These are phyloP conservation scores for Zymoseptoria pseudotritici DNA, from an alignment of 2,329 filamentous ascomycete species.

Conservation along the genomic window DNA sequence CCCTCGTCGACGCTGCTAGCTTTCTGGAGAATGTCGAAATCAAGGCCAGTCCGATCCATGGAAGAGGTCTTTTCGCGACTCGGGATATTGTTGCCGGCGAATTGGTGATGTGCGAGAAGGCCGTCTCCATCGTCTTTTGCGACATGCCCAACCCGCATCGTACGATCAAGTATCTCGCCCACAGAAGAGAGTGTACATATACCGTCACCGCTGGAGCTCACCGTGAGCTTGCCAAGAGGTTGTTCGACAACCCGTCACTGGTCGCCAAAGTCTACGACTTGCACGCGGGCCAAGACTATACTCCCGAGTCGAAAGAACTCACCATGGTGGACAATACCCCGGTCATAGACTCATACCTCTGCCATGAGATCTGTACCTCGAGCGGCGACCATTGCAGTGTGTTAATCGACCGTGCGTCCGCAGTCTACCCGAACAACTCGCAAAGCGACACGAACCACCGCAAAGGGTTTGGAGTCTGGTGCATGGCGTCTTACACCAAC, in stretches of 20 bases:
- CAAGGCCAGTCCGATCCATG: constrained; percentile 25
- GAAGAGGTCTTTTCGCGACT: constrained; percentile 38
- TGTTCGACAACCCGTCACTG: constrained; percentile 1
- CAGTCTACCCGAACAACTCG: not conserved
- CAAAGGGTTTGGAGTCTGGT: constrained; percentile 6
- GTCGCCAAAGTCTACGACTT: constrained; percentile 4
- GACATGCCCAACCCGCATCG: too few relatives aligned
- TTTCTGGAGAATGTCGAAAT: constrained; percentile 7
- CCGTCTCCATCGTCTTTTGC: constrained; percentile 3
- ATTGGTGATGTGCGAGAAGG: constrained; percentile 33
- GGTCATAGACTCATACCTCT: constrained; percentile 9
- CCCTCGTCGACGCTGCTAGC: constrained; percentile 8
- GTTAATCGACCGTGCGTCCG: constrained; percentile 1
- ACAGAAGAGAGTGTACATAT: not conserved
- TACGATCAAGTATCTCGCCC: too few relatives aligned
- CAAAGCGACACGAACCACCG: not conserved
- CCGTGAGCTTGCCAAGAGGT: constrained; percentile 4
- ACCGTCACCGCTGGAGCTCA: not conserved
- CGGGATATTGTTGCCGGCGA: constrained; percentile 32
- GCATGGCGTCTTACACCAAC: constrained; percentile 5
- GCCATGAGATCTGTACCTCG: constrained; percentile 6
- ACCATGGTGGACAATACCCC: constrained; percentile 4
- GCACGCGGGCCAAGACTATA: constrained; percentile 2
- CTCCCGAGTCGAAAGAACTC: not conserved
- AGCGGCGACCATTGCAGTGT: too few relatives aligned